Evolutionary conservation across 1,284 basidiomycete species (phyloP), one percentile per base, ranked within the genome.

Genomic region (Mixia osmundae): DNA sequence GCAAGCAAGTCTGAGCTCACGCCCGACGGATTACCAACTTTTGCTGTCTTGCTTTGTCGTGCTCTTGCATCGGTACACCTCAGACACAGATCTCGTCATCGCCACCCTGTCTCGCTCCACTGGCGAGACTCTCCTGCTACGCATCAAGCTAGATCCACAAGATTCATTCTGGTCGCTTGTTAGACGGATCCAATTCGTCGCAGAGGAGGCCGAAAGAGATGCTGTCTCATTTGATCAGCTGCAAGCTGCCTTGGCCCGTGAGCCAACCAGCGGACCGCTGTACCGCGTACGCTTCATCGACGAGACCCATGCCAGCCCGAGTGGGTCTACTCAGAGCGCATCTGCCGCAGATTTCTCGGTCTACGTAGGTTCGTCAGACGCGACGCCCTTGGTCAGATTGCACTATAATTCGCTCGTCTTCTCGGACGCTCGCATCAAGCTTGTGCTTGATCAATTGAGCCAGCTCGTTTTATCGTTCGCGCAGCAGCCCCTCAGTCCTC

Each of bases 281-380:
- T 97, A 94, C 62, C 69, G 85, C 27, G 85, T 95, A 31, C 72
- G 87, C 19, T 95, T 95, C 65, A 87, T 95, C 54, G 89, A 95
- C 54, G 79, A 78, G 54, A 83, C 73, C 3, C 76, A 77, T 44
- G 59, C 68, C 32, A 33, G 40, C 33, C 50, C 50, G 40, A 67
- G 68, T 21, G 71, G 72, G 0, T 80, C 78, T 1, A 75, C 71
- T 46, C n/a, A n/a, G n/a, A n/a, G n/a, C n/a, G n/a, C n/a, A n/a
- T 61, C 80, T 35, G 83, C 79, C 7, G 80, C 85, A 19, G 91
- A 99, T 57, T 64, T 95, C 39, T 94, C 87, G 10, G 62, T 97
- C 44, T 66, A 61, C 52, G 54, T 66, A 35, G 59, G 50, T 31
- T 50, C 49, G 37, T 45, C 47, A 15, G 45, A 47, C 16, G 24